A percentile compares a stretch with the other conserved stretches of the same genome.
These are phyloP conservation scores for Lepidopterella palustris DNA, from an alignment of 495 filamentous ascomycete species.

Conservation along the genomic window DNA sequence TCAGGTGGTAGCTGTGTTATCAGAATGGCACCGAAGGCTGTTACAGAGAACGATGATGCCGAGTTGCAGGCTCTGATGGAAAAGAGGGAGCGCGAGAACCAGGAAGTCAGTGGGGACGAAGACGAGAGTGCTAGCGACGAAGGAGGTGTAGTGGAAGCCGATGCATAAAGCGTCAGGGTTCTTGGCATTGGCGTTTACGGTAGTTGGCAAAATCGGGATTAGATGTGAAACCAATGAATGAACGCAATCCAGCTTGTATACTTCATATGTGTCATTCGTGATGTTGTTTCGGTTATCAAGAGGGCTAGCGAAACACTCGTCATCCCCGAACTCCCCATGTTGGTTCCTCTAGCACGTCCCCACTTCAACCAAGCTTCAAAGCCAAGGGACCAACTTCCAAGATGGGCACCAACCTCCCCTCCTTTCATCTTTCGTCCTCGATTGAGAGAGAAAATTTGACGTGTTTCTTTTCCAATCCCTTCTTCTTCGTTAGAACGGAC, in stretches of 20 bases:
- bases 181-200: neutral
- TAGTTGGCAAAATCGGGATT: neutral
- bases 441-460: neutral
- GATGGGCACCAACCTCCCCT: neutral
- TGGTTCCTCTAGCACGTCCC: neutral
- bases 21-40: constrained; percentile 97
- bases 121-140: constrained; percentile 90
- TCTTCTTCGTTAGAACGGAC: neutral
- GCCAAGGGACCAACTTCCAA: neutral
- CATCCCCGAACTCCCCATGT: no score
- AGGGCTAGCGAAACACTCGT: no score
- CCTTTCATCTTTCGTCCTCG: neutral
- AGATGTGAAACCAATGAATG: neutral
- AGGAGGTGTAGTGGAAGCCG: constrained; percentile 39
- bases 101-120: constrained; percentile 93
- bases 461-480: neutral
- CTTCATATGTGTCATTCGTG: no score
- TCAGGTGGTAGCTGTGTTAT: constrained; percentile 73
- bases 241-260: neutral
- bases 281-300: no score
- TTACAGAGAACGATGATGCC: constrained; percentile 96
- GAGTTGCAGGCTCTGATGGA: constrained; percentile 97
- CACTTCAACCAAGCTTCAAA: neutral
- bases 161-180: constrained; percentile 9
- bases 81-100: constrained; percentile 96